Conservation (phyloP, 2,329 filamentous ascomycete species). For the Cladosporium oxysporum region DNA sequence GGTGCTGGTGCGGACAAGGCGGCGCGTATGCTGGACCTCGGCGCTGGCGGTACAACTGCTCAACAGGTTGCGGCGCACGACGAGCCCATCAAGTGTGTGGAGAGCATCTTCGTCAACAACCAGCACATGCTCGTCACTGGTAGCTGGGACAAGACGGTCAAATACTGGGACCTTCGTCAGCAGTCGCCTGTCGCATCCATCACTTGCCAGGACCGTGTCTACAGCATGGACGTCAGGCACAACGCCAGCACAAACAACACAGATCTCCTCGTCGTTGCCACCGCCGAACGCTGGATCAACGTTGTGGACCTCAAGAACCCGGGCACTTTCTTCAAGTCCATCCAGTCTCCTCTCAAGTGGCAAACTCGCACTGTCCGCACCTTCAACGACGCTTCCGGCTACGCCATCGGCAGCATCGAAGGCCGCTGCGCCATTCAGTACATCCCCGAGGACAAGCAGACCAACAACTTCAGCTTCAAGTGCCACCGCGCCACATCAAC, state of each 20-base stretch:
- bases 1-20: conserved; percentile 90
- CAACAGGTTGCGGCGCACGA: conserved; percentile 82
- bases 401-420: conserved; percentile 94
- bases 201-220: conserved; percentile 74
- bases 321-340: conserved; percentile 89
- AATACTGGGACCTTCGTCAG: conserved; percentile 81
- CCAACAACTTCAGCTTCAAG: conserved; percentile 97
- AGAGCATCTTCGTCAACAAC: conserved; percentile 61
- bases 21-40: conserved; percentile 83
- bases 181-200: conserved; percentile 66
- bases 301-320: conserved; percentile 89
- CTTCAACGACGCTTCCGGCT: conserved; percentile 88
- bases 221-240: conserved; percentile 88
- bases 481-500: conserved; percentile 85
- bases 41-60: conserved; percentile 50
- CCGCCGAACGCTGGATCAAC: conserved; percentile 94
- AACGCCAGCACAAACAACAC: conserved; percentile 26
- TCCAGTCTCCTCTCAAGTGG: conserved; percentile 96
- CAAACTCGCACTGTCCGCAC: conserved; percentile 94
- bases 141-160: conserved; percentile 87
- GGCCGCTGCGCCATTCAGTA: conserved; percentile 98
- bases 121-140: conserved; percentile 86
- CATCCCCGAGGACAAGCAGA: conserved; percentile 85
- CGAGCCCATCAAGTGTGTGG: conserved; percentile 74
- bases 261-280: conserved; percentile 85